Conservation (phyloP, 768 basidiomycete genomes). For the Flagelloscypha sp. region DNA sequence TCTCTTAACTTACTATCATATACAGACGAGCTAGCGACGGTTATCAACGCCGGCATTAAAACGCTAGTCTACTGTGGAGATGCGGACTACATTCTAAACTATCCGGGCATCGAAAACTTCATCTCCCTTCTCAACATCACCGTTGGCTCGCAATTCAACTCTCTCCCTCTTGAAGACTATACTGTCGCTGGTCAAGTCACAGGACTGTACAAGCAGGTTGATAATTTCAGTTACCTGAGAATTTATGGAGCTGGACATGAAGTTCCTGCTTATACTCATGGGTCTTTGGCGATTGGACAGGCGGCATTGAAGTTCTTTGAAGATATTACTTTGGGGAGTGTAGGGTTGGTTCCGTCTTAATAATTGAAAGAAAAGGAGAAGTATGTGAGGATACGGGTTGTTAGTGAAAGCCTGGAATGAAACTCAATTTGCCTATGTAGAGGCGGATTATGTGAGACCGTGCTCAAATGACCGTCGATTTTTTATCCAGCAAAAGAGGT, state of each 20-base stretch:
- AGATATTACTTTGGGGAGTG: too few relatives aligned
- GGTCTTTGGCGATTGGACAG: constrained; percentile 13
- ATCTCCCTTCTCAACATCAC: too few relatives aligned
- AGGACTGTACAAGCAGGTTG: constrained; percentile 36
- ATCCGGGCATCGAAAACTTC: constrained; percentile 41
- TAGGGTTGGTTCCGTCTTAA: too few relatives aligned
- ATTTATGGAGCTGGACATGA: constrained; percentile 24
- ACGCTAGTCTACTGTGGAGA: constrained; percentile 47
- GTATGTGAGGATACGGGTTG: too few relatives aligned
- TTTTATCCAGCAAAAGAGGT: too few relatives aligned
- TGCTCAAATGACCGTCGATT: too few relatives aligned
- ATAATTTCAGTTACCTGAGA: constrained; percentile 38
- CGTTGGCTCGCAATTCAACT: constrained; percentile 32
- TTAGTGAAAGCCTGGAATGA: too few relatives aligned
- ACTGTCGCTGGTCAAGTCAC: constrained; percentile 28
- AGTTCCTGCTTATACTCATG: constrained; percentile 23
- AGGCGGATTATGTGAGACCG: too few relatives aligned
- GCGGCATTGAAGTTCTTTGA: constrained; percentile 31
- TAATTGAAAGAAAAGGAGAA: too few relatives aligned
- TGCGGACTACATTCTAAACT: constrained; percentile 37
- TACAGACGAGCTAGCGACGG: constrained; percentile 42
- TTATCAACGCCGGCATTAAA: constrained; percentile 48
- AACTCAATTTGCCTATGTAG: too few relatives aligned
- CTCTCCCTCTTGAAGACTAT: constrained; percentile 35
- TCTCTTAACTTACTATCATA: too few relatives aligned